These are phyloP conservation scores for Kingdonia uniflora DNA, from an alignment of 164 flowering plant genomes.

Conservation along the genomic window DNA sequence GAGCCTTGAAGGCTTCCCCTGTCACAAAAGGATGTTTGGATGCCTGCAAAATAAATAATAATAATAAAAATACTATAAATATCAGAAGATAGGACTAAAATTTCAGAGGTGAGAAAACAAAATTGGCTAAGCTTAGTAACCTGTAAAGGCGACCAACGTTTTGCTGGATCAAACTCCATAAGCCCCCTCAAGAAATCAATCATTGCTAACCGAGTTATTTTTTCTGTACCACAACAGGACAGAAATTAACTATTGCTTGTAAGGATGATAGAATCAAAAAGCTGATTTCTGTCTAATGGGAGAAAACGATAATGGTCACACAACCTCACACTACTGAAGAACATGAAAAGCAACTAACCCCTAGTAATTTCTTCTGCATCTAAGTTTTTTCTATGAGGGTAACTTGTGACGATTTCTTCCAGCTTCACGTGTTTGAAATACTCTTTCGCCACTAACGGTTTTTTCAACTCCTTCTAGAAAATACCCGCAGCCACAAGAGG, in stretches of 20 bases:
- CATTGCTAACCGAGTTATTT: slow-evolving; percentile 63
- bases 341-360: slow-evolving; percentile 38
- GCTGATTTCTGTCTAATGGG: background rate
- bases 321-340: background rate
- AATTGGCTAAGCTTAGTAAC: slow-evolving; percentile 22
- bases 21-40: slow-evolving; percentile 93
- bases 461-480: slow-evolving; percentile 73
- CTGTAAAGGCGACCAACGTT: slow-evolving; percentile 99
- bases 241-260: slow-evolving; percentile 8
- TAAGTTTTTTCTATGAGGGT: slow-evolving; percentile 71
- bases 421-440: slow-evolving; percentile 80
- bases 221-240: slow-evolving; percentile 38
- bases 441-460: slow-evolving; percentile 80
- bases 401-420: slow-evolving; percentile 67
- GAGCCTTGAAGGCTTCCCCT: slow-evolving; percentile 79
- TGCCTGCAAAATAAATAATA: slow-evolving; percentile 49
- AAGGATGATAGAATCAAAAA: background rate
- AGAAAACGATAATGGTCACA: too few species aligned
- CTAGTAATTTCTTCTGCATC: slow-evolving; percentile 58
- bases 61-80: slow-evolving; percentile 1
- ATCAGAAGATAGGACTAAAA: background rate
- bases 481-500: slow-evolving; percentile 8
- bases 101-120: background rate
- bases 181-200: slow-evolving; percentile 93
- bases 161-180: slow-evolving; percentile 95